Base-by-base conservation (phyloP, 208 protist species). In the Acanthamoeba sp. region DNA sequence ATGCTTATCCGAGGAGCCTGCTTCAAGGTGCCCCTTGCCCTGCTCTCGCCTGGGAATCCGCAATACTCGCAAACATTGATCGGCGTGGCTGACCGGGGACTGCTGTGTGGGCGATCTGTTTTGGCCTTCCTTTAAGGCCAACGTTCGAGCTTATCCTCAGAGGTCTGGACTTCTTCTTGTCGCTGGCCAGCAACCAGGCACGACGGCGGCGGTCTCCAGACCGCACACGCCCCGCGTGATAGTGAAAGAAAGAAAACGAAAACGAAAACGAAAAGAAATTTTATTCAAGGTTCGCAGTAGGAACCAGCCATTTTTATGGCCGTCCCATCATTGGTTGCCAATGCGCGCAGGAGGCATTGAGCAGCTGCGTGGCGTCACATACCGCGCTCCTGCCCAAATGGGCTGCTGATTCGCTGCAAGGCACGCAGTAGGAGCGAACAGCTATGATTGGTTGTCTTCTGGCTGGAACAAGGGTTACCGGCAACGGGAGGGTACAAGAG, bases 91-190 rank as follows among this genome's bases (percentile, higher is more conserved):
- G 16, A 20, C 20, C 29, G 7, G 59, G 20, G n/a, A 1, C 18
- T 71, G 2, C 22, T 34, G 24, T 20, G 3, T 20, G 3, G 10
- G 2, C 62, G n/a, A n/a, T n/a, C n/a, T n/a, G n/a, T n/a, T n/a
- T n/a, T n/a, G n/a, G n/a, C n/a, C n/a, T n/a, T n/a, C n/a, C n/a
- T 55, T 55, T 55, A 12, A 45, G 73, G 22, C 73, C 40, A 3
- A 84, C 73, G 6, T 84, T 84, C 24, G 73, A 45, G 42, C 16
- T 32, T 6, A 52, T 84, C 16, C 38, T 84, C 7, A 5, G 40
- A 45, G 73, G 73, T 7, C 29, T 80, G 3, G 73, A 84, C 73
- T 84, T 84, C 73, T 84, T 84, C 42, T 40, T 84, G 18, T 84
- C 73, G 1, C 42, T 84, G 2, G 73, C 73, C 36, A 84, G 42